Evolutionary conservation across 306 rosid species (phyloP).

Genomic region (Alnus rubra): DNA sequence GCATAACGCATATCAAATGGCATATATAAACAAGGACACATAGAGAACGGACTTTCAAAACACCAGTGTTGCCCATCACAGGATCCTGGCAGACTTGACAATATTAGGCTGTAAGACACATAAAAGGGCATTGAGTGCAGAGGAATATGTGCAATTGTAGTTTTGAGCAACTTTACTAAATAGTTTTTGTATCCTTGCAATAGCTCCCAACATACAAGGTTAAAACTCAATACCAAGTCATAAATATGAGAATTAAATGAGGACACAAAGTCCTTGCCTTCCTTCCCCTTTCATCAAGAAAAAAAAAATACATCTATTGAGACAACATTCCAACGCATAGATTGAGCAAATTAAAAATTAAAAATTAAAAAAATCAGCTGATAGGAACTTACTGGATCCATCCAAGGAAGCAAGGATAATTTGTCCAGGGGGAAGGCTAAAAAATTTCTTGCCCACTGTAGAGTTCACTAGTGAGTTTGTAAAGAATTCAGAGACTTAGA

Average conservation of each 20-base stretch:
- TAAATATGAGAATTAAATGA: too few relatives aligned
- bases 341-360: not conserved
- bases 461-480: slow-evolving; percentile 80
- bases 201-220: not conserved
- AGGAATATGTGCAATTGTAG: not conserved
- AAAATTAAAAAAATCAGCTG: not conserved
- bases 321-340: not conserved
- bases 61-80: not conserved
- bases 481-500: slow-evolving; percentile 77
- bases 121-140: not conserved
- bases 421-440: slow-evolving; percentile 83
- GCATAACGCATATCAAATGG: not conserved
- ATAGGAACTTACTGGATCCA: slow-evolving; percentile 71
- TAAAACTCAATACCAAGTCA: not conserved
- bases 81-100: not conserved
- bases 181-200: not conserved
- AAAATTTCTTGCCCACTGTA: slow-evolving; percentile 68
- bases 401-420: slow-evolving; percentile 84
- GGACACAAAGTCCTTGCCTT: too few relatives aligned
- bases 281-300: not conserved
- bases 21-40: not conserved
- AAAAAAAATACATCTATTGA: not conserved
- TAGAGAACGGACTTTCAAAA: not conserved
- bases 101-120: not conserved
- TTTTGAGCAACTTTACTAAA: not conserved